Conservation (phyloP, 371 early-diverging fungal genomes). For the Mortierella sp. region DNA sequence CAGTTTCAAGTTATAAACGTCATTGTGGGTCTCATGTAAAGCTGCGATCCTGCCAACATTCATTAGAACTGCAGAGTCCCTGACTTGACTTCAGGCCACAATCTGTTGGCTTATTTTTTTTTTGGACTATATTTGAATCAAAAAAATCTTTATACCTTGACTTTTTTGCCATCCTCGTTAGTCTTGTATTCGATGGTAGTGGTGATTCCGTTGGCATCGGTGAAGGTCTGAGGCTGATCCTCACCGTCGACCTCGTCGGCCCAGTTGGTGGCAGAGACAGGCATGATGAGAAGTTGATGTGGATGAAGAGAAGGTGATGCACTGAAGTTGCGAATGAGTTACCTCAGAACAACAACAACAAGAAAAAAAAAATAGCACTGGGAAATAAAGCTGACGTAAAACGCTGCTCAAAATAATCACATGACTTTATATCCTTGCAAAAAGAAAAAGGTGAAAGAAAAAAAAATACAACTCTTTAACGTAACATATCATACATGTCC, state of each 20-base stretch:
- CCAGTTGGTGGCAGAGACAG: conserved; percentile 66
- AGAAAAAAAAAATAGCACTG: no score
- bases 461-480: no score
- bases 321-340: neutral
- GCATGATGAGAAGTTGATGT: conserved; percentile 36
- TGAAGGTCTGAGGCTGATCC: conserved; percentile 69
- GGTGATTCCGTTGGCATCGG: conserved; percentile 88
- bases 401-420: no score
- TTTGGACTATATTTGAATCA: conserved; percentile 8
- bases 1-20: neutral
- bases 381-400: no score
- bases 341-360: no score
- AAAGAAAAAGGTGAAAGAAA: no score
- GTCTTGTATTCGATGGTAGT: conserved; percentile 83
- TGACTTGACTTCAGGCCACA: no score
- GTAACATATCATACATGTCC: no score
- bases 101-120: neutral
- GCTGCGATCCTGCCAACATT: neutral
- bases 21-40: neutral
- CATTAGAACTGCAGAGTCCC: no score
- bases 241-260: conserved; percentile 83
- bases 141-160: conserved; percentile 71
- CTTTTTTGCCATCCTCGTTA: conserved; percentile 91
- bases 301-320: conserved; percentile 25
- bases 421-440: no score